phyloP scores from a whole-genome alignment of 2,329 filamentous ascomycete species.

The Akanthomyces muscarius region DNA sequence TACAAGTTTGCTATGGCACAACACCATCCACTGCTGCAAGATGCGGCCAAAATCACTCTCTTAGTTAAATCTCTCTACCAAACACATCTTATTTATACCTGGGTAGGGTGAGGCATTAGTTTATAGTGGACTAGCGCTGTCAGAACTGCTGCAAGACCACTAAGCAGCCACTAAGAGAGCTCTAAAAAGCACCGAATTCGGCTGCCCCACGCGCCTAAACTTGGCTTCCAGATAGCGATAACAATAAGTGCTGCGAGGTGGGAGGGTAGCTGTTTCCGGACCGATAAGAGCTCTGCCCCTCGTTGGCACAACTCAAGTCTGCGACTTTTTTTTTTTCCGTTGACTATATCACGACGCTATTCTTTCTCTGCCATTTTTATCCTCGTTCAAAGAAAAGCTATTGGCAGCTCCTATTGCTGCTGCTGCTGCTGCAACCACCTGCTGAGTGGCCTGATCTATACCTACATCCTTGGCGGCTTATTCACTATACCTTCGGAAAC shows the following conservation, averaged over 20 bases:
- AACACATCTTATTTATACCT: not conserved
- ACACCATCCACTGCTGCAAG: no score
- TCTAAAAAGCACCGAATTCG: not conserved
- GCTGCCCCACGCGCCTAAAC: not conserved
- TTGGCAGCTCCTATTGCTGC: not conserved
- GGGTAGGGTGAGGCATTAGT: conserved; percentile 14
- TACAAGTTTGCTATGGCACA: no score
- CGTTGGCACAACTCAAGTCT: not conserved
- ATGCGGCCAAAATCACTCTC: no score
- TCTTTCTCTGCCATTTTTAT: not conserved
- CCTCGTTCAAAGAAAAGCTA: not conserved
- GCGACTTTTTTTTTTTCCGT: conserved; percentile 4
- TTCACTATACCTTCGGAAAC: not conserved
- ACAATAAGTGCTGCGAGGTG: not conserved
- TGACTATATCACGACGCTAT: not conserved
- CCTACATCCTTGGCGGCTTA: not conserved
- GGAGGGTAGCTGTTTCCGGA: conserved; percentile 2
- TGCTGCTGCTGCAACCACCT: not conserved
- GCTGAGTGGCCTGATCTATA: not conserved
- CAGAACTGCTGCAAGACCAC: conserved; percentile 1
- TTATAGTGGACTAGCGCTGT: conserved; percentile 5
- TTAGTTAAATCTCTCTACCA: no score
- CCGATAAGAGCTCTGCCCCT: conserved; percentile 16
- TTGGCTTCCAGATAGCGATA: conserved; percentile 1
- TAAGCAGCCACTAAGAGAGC: not conserved